Conservation (phyloP, 768 basidiomycete genomes). For the Suillus subaureus region DNA sequence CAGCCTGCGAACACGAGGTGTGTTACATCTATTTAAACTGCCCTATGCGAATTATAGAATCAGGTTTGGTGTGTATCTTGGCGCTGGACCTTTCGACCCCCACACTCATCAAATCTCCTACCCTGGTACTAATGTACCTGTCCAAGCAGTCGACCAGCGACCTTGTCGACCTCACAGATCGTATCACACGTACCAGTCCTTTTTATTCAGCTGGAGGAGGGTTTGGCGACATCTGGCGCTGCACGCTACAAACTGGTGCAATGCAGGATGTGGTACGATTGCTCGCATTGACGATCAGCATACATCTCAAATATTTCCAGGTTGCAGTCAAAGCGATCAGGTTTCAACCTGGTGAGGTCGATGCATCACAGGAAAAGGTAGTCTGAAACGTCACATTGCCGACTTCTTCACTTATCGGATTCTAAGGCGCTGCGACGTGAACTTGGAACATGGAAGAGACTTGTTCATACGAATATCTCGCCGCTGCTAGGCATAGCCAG, state of each 20-base stretch:
- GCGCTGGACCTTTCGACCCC: constrained; percentile 2
- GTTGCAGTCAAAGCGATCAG: constrained; percentile 10
- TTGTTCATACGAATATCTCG: constrained; percentile 29
- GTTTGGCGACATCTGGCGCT: constrained; percentile 9
- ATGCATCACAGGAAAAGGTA: background rate
- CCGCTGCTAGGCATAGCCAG: constrained; percentile 31
- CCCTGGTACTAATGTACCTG: background rate
- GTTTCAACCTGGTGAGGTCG: background rate
- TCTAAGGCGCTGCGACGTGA: constrained; percentile 31
- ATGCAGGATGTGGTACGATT: background rate
- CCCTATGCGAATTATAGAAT: constrained; percentile 2
- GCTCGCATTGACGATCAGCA: background rate
- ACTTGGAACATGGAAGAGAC: constrained; percentile 22
- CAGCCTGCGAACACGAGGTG: constrained; percentile 3
- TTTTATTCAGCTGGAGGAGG: background rate
- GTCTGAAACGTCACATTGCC: background rate
- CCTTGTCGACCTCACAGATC: constrained; percentile 6
- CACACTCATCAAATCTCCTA: background rate
- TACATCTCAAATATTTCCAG: constrained; percentile 2
- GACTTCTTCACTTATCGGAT: background rate
- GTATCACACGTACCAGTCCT: background rate
- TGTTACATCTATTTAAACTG: constrained; percentile 3
- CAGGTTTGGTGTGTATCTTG: background rate
- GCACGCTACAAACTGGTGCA: background rate
- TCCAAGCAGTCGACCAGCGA: background rate